phyloP scores from a whole-genome alignment of 169 alveolate genomes.

The Plasmodium billcollinsi region DNA sequence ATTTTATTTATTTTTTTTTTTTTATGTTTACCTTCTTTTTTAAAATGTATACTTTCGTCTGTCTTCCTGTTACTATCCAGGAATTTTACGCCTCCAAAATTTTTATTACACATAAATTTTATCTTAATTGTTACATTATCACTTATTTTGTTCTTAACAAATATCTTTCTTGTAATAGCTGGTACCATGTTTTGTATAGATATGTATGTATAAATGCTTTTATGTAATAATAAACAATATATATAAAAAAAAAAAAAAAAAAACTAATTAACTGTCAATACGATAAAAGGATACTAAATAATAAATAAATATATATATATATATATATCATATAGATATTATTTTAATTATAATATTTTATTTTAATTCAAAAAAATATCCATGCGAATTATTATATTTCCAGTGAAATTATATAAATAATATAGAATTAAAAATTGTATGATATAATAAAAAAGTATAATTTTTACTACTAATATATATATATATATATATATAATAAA shows the following conservation, averaged over 20 bases:
- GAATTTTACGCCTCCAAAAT: slow-evolving; percentile 79
- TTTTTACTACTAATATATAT: no score
- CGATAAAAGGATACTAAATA: no score
- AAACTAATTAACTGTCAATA: not conserved
- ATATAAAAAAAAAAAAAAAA: not conserved
- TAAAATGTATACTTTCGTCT: slow-evolving; percentile 81
- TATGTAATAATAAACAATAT: not conserved
- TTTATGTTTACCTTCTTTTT: slow-evolving; percentile 80
- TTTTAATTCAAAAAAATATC: no score
- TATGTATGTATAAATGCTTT: not conserved
- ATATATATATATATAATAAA: no score
- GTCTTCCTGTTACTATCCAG: slow-evolving; percentile 79
- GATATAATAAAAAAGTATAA: no score
- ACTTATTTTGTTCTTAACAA: slow-evolving; percentile 32
- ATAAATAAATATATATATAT: no score
- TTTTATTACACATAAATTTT: slow-evolving; percentile 52
- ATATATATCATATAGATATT: no score
- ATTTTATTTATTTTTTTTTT: no score
- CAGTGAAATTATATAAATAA: no score
- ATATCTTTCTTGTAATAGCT: slow-evolving; percentile 24
- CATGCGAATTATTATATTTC: no score
- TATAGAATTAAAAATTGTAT: no score
- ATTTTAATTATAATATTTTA: no score
- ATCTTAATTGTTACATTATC: slow-evolving; percentile 21
- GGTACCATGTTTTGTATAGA: slow-evolving; percentile 37